phyloP scores from a whole-genome alignment of 2,329 filamentous ascomycete genomes.

The Scopulariopsis brevicaulis region DNA sequence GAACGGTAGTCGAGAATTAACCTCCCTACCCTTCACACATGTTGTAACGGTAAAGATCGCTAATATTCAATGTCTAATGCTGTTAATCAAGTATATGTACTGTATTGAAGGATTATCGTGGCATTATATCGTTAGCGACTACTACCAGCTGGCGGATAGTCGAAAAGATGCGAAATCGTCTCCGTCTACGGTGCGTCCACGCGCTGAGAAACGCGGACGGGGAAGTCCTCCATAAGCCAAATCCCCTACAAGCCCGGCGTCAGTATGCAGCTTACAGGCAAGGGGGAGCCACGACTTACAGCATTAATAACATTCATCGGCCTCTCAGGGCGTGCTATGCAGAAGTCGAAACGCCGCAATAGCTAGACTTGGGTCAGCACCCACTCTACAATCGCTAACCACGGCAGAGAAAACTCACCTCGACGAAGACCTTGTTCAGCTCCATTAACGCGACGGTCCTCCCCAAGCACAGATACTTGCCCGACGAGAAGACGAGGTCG shows the following conservation, averaged over 20 bases:
- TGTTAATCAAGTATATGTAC: too few species aligned
- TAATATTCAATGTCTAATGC: too few species aligned
- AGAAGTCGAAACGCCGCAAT: slow-evolving; percentile 1
- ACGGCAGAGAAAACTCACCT: slow-evolving; percentile 16
- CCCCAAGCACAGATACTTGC: slow-evolving; percentile 31
- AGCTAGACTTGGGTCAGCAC: not conserved
- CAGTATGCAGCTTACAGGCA: not conserved
- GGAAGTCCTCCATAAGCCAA: slow-evolving; percentile 4
- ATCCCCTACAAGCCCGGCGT: not conserved
- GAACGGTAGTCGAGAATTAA: too few species aligned
- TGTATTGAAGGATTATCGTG: too few species aligned
- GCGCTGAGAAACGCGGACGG: slow-evolving; percentile 8
- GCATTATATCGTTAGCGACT: too few species aligned
- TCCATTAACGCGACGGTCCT: slow-evolving; percentile 30
- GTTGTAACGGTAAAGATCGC: too few species aligned
- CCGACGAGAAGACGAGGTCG: slow-evolving; percentile 30
- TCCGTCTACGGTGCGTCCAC: not conserved
- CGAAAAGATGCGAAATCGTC: too few species aligned
- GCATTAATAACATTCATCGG: not conserved
- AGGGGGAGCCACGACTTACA: not conserved
- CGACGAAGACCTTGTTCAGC: slow-evolving; percentile 28
- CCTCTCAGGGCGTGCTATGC: not conserved
- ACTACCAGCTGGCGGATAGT: too few species aligned
- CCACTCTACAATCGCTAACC: too few species aligned
- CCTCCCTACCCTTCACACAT: too few species aligned